Evolutionary conservation across 1,284 basidiomycete genomes (phyloP).

Genomic region (Flammula alnicola): DNA sequence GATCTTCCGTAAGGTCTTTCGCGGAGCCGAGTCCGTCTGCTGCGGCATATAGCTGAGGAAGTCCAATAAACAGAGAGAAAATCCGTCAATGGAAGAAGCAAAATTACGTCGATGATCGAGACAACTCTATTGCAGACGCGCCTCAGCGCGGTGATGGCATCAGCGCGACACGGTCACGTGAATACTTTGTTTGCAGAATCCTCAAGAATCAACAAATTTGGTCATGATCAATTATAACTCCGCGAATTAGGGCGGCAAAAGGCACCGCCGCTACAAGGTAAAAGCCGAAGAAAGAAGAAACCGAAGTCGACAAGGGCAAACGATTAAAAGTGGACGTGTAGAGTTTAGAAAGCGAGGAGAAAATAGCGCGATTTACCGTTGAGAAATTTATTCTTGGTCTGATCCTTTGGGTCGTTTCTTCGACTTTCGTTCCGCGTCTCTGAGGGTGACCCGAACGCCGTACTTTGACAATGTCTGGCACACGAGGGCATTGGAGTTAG

Average conservation of each 20-base stretch:
- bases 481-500: neutral
- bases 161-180: constrained; percentile 21
- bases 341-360: neutral
- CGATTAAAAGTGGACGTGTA: neutral
- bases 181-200: neutral
- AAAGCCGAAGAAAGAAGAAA: constrained; percentile 14
- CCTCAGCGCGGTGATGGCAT: too few relatives aligned
- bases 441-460: constrained; percentile 39
- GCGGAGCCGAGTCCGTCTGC: constrained; percentile 28
- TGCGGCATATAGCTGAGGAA: constrained; percentile 24
- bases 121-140: too few relatives aligned
- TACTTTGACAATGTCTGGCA: constrained; percentile 36
- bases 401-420: constrained; percentile 29
- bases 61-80: neutral
- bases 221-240: constrained; percentile 8
- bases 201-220: neutral
- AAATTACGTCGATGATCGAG: neutral
- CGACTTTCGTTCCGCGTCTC: constrained; percentile 39
- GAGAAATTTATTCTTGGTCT: constrained; percentile 3
- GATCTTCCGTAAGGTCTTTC: constrained; percentile 21
- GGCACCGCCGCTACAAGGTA: constrained; percentile 6
- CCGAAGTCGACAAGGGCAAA: constrained; percentile 1
- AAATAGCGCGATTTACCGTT: neutral
- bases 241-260: constrained; percentile 11
- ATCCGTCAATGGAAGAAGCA: neutral